These are phyloP conservation scores for Panicum miliaceum DNA, from an alignment of 176 grass and related monocot species.

Conservation along the genomic window DNA sequence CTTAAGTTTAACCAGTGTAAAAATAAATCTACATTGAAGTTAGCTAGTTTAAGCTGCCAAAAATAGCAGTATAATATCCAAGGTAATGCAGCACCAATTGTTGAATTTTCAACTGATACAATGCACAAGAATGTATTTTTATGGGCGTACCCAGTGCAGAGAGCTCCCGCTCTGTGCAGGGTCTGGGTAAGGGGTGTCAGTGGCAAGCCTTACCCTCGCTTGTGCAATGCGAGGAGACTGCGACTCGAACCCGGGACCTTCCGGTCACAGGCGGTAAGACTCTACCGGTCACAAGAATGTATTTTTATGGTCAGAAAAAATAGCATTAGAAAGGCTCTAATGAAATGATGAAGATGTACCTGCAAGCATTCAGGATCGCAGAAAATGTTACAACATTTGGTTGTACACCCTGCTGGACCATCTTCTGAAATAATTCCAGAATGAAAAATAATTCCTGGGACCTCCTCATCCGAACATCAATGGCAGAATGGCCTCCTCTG, in stretches of 20 bases:
- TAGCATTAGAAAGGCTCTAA: conserved; percentile 23
- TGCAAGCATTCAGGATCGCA: conserved; percentile 98
- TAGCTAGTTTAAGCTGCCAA: background rate
- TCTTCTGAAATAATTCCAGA: conserved; percentile 96
- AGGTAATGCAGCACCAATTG: background rate
- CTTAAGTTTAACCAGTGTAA: conserved; percentile 8
- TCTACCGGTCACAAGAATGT: background rate
- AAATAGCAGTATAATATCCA: background rate
- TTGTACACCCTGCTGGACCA: conserved; percentile 93
- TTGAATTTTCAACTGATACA: conserved; percentile 4
- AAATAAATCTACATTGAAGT: background rate
- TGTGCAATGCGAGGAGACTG: too few relatives aligned
- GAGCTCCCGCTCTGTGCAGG: too few relatives aligned
- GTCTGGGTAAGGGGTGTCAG: too few relatives aligned
- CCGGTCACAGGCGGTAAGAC: too few relatives aligned
- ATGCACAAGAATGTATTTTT: background rate
- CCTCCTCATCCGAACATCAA: conserved; percentile 60
- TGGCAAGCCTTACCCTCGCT: too few relatives aligned
- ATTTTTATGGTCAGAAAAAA: background rate
- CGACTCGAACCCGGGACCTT: too few relatives aligned
- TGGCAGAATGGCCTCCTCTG: conserved; percentile 46
- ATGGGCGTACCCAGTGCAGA: too few relatives aligned
- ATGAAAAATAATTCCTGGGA: conserved; percentile 90
- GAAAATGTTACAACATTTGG: conserved; percentile 99
- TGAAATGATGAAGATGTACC: conserved; percentile 50